phyloP scores from a whole-genome alignment of 495 filamentous ascomycete genomes.

The Talaromyces proteolyticus region DNA sequence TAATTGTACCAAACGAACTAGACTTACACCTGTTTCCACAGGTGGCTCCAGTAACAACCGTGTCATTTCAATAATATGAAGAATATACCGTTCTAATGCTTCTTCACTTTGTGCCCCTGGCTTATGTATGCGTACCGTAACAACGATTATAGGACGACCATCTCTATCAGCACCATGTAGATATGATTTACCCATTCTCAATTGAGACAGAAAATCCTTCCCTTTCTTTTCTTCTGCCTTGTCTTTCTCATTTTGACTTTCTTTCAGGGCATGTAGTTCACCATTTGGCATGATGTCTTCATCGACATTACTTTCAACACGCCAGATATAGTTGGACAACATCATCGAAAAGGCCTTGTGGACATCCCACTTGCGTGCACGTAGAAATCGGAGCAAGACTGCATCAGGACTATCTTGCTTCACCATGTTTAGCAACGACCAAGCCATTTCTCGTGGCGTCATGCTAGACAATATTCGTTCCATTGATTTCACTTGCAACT shows the following conservation, averaged over 20 bases:
- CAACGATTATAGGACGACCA: constrained; percentile 76
- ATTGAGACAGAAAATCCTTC: constrained; percentile 74
- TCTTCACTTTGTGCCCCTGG: constrained; percentile 79
- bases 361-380: constrained; percentile 93
- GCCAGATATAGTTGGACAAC: constrained; percentile 89
- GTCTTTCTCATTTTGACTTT: constrained; percentile 43
- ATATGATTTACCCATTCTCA: constrained; percentile 85
- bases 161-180: constrained; percentile 77
- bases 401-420: constrained; percentile 92
- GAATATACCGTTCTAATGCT: constrained; percentile 77
- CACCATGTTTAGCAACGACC: constrained; percentile 76
- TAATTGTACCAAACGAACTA: too few species aligned
- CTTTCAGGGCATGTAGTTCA: constrained; percentile 57
- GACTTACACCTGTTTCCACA: constrained; percentile 80
- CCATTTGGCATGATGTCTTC: constrained; percentile 72
- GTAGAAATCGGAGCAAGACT: constrained; percentile 81
- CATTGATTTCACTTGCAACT: constrained; percentile 38
- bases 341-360: constrained; percentile 86
- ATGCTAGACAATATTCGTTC: constrained; percentile 17
- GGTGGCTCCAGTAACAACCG: constrained; percentile 66
- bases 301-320: constrained; percentile 74
- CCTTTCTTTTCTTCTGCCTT: constrained; percentile 54
- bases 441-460: constrained; percentile 62
- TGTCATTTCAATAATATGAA: constrained; percentile 87
- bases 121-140: constrained; percentile 71